Conservation (phyloP, 2,329 filamentous ascomycete species). For the Moelleriella libera region DNA sequence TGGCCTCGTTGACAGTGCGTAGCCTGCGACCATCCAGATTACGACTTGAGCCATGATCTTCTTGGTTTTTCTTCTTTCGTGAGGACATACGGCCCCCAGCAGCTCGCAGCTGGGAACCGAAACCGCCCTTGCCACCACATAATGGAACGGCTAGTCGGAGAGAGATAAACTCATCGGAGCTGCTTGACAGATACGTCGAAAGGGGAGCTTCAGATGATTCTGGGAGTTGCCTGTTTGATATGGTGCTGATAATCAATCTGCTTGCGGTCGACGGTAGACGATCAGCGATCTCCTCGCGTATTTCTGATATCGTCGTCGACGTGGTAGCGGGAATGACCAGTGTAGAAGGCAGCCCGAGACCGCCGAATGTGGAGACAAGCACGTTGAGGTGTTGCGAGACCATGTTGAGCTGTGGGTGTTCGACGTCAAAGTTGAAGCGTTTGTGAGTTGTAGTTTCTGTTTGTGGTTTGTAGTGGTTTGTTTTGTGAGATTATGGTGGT, state of each 20-base stretch:
- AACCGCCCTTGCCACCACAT: constrained; percentile 91
- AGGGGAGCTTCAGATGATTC: constrained; percentile 39
- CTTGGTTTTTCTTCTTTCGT: constrained; percentile 73
- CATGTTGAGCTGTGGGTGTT: constrained; percentile 29
- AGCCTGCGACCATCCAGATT: constrained; percentile 85
- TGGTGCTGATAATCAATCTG: constrained; percentile 67
- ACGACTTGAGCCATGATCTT: constrained; percentile 79
- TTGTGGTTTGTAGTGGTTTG: background rate
- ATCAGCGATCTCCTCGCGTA: constrained; percentile 48
- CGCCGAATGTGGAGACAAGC: constrained; percentile 71
- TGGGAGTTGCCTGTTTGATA: constrained; percentile 58
- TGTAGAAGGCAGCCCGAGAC: constrained; percentile 70
- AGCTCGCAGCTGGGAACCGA: constrained; percentile 90
- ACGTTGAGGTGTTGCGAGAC: constrained; percentile 54
- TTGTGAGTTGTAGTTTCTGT: background rate
- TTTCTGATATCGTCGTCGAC: constrained; percentile 49
- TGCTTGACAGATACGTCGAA: constrained; percentile 42
- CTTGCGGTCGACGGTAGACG: constrained; percentile 43
- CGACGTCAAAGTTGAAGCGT: background rate
- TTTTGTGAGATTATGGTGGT: no score
- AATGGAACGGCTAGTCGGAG: constrained; percentile 68
- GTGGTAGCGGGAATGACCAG: constrained; percentile 60
- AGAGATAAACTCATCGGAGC: constrained; percentile 57
- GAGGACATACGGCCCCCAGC: constrained; percentile 97
- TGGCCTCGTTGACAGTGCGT: constrained; percentile 87